phyloP scores from a whole-genome alignment of 2,329 filamentous ascomycete species.

The Neopestalotiopsis sp. region DNA sequence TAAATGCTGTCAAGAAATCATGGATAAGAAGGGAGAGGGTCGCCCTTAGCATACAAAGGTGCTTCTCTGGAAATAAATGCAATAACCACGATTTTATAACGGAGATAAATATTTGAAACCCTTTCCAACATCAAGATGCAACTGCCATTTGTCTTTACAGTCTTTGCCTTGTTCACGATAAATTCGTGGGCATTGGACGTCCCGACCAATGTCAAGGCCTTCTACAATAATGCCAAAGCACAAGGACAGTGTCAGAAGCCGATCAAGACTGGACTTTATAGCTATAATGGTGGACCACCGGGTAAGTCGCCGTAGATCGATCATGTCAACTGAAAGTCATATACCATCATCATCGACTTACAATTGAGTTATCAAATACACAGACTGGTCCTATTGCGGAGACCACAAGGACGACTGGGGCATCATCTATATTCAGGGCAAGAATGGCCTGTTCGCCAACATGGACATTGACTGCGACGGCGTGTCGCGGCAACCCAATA shows the following conservation, averaged over 20 bases:
- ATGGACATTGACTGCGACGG: conserved; percentile 62
- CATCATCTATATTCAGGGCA: conserved; percentile 50
- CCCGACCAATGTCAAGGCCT: conserved; percentile 31
- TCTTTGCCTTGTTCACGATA: background rate
- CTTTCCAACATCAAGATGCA: too few relatives aligned
- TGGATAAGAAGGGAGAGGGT: too few relatives aligned
- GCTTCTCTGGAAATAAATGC: too few relatives aligned
- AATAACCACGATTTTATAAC: too few relatives aligned
- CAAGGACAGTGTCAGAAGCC: conserved; percentile 34
- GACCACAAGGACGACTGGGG: conserved; percentile 40
- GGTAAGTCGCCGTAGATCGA: too few relatives aligned
- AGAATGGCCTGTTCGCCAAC: conserved; percentile 48
- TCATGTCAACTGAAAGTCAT: too few relatives aligned
- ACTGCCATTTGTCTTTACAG: background rate
- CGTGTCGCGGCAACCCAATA: conserved; percentile 32
- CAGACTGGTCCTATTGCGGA: conserved; percentile 46
- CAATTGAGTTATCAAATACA: background rate
- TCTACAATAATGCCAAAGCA: conserved; percentile 37
- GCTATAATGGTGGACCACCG: conserved; percentile 20
- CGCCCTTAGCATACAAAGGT: too few relatives aligned
- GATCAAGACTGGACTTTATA: conserved; percentile 39
- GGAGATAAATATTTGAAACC: too few relatives aligned
- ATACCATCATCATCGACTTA: background rate
- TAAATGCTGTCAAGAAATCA: background rate
- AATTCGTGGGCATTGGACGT: conserved; percentile 20